Evolutionary conservation across 129 eudicot species (phyloP), one percentile per base, ranked within the genome.

Genomic region (Helichrysum umbraculigerum): DNA sequence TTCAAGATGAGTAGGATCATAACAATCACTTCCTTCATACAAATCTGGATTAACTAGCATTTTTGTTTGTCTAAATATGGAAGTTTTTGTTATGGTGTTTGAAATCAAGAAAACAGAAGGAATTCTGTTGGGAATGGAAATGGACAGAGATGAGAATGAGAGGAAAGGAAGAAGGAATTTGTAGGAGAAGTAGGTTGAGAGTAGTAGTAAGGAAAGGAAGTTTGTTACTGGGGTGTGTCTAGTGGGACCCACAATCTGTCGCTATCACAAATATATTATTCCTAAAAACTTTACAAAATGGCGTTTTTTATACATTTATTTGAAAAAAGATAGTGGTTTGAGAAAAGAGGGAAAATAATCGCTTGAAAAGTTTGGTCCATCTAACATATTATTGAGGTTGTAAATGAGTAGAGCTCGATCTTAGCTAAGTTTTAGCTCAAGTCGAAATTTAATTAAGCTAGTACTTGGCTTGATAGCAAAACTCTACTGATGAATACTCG

Each of bases 21-120:
- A 88, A 54, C 86, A 79, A 33, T 77, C 86, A 81, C 82, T 80
- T 66, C 83, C 88, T 73, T 81, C 88, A 77, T 73, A 83, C 85
- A 85, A 83, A 44, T 86, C 89, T 47, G 81, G 68, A 32, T 77
- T 78, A 44, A 71, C 78, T 28, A 77, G 68, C 84, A 83, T 83
- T 78, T 66, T 57, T 57, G 35, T 12, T 61, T 80, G 67, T 33
- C 28, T 54, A 74, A 47, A 28, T 77, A 41, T 42, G 70, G 1
- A 59, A 57, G 30, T 21, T 17, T 57, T 6, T 7, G 12, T 2
- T 2, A 47, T 60, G 44, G 29, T 28, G 62, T 57, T 19, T 57
- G 62, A 57, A 56, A 56, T 56, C 61, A 56, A 56, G 28, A 57
- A 57, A n/a, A 57, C 62, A 7, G 69, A 30, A 34, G 6, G 66